Percentiles rank a stretch among this genome's conserved stretches.
phyloP scores from a whole-genome alignment of 495 filamentous ascomycete species.

The Filosporella fistucella region DNA sequence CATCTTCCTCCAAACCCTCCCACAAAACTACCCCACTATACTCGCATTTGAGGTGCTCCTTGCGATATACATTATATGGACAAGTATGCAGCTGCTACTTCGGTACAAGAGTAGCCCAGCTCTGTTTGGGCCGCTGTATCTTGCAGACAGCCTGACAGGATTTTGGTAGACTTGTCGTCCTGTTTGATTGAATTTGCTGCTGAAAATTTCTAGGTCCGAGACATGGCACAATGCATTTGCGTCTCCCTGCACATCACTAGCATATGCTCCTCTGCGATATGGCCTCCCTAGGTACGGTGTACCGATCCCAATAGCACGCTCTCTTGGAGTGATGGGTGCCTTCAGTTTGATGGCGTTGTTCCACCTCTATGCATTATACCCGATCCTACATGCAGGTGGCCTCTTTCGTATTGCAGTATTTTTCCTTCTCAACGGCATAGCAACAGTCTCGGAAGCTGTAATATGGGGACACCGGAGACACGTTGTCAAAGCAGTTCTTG shows the following conservation, averaged over 20 bases:
- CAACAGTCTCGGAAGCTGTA: conserved; percentile 26
- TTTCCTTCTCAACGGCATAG: conserved; percentile 31
- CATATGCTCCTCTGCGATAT: conserved; percentile 25
- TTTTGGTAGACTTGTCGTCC: conserved; percentile 24
- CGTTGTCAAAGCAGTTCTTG: conserved; percentile 25
- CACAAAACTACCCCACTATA: conserved; percentile 24
- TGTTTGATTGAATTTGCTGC: conserved; percentile 2
- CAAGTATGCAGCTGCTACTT: conserved; percentile 27
- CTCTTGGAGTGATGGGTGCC: conserved; percentile 26
- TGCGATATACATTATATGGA: conserved; percentile 34
- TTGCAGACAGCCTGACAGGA: conserved; percentile 27
- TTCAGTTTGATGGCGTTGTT: conserved; percentile 33
- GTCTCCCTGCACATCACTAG: conserved; percentile 28
- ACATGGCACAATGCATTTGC: conserved; percentile 36
- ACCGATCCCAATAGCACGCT: conserved; percentile 22
- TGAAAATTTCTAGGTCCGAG: conserved; percentile 22
- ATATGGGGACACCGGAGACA: conserved; percentile 32
- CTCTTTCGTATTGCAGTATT: conserved; percentile 27
- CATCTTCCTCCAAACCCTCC: conserved; percentile 25
- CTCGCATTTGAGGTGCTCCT: conserved; percentile 31
- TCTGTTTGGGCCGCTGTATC: conserved; percentile 33
- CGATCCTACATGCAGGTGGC: conserved; percentile 23
- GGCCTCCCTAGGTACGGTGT: conserved; percentile 24
- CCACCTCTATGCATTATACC: conserved; percentile 29
- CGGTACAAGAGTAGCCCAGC: conserved; percentile 30